A percentile compares a stretch with the other conserved stretches of the same genome.
phyloP scores from a whole-genome alignment of 1,139 yeast genomes.

The Geotrichum fermentans region DNA sequence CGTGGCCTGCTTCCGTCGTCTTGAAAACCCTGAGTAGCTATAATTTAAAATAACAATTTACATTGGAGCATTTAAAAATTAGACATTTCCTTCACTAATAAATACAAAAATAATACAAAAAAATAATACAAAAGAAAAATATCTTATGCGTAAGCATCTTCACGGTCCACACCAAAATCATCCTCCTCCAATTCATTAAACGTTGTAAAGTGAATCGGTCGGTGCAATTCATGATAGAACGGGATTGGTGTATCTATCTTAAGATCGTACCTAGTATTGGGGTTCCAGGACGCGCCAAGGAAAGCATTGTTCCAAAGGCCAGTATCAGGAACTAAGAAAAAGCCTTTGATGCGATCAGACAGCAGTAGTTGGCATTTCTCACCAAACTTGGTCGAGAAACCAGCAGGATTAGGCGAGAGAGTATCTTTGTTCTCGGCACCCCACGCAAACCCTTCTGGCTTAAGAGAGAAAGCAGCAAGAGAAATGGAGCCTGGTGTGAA shows the following conservation, averaged over 20 bases:
- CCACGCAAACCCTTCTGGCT: constrained; percentile 71
- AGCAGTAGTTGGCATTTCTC: constrained; percentile 63
- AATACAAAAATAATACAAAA: background rate
- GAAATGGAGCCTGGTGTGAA: constrained; percentile 85
- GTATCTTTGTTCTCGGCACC: constrained; percentile 59
- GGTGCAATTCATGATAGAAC: constrained; percentile 79
- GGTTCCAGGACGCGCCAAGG: constrained; percentile 78
- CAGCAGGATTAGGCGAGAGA: constrained; percentile 52
- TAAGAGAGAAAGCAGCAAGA: constrained; percentile 58
- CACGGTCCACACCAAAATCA: constrained; percentile 64
- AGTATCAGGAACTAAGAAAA: constrained; percentile 79
- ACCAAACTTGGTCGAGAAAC: constrained; percentile 58
- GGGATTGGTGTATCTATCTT: constrained; percentile 75
- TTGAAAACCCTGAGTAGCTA: constrained; percentile 22
- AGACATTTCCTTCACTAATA: background rate
- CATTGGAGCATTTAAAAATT: background rate
- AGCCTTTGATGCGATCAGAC: constrained; percentile 74
- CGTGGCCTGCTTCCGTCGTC: constrained; percentile 80
- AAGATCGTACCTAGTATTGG: constrained; percentile 54
- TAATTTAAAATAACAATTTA: background rate
- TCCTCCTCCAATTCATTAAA: constrained; percentile 64
- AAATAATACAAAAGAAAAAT: background rate
- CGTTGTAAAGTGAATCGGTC: constrained; percentile 79
- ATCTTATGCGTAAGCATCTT: constrained; percentile 60
- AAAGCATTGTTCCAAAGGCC: constrained; percentile 89